These are phyloP conservation scores for Botryobasidium botryosum DNA, from an alignment of 768 basidiomycete species.

Conservation along the genomic window DNA sequence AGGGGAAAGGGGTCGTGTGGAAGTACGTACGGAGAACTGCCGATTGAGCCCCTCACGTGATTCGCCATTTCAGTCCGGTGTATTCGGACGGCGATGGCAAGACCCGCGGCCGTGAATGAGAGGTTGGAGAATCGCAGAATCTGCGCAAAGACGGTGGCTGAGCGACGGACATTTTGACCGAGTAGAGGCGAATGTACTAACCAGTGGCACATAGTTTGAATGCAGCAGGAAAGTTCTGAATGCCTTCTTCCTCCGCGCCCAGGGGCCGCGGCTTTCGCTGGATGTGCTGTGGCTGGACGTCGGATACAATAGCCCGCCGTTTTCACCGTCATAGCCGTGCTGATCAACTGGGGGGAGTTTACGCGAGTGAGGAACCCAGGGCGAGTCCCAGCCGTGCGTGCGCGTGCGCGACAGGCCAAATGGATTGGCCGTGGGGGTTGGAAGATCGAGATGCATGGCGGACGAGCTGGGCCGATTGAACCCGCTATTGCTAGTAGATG, in stretches of 20 bases:
- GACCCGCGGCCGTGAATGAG: slow-evolving; percentile 58
- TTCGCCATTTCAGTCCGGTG: slow-evolving; percentile 36
- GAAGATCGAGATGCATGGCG: too few relatives aligned
- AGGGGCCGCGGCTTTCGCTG: not conserved
- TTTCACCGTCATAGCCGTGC: slow-evolving; percentile 16
- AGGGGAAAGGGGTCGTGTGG: not conserved
- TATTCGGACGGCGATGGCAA: slow-evolving; percentile 65
- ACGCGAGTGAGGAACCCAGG: slow-evolving; percentile 32
- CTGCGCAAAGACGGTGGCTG: slow-evolving; percentile 22
- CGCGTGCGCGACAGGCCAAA: slow-evolving; percentile 37
- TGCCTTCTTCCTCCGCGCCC: slow-evolving; percentile 25
- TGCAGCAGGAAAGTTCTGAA: slow-evolving; percentile 50
- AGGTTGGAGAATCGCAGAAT: slow-evolving; percentile 77
- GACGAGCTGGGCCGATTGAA: too few relatives aligned
- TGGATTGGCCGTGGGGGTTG: slow-evolving; percentile 19
- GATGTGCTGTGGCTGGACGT: too few relatives aligned
- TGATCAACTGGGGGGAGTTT: too few relatives aligned
- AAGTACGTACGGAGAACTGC: slow-evolving; percentile 56
- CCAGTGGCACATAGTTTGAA: slow-evolving; percentile 66
- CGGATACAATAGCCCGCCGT: too few relatives aligned
- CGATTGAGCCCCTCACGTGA: slow-evolving; percentile 49
- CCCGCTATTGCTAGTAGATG: too few relatives aligned
- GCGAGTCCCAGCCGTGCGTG: slow-evolving; percentile 52
- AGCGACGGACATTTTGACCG: not conserved
- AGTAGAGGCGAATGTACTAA: slow-evolving; percentile 21